phyloP scores from a whole-genome alignment of 2,329 filamentous ascomycete species.

The Rutstroemia sp. region DNA sequence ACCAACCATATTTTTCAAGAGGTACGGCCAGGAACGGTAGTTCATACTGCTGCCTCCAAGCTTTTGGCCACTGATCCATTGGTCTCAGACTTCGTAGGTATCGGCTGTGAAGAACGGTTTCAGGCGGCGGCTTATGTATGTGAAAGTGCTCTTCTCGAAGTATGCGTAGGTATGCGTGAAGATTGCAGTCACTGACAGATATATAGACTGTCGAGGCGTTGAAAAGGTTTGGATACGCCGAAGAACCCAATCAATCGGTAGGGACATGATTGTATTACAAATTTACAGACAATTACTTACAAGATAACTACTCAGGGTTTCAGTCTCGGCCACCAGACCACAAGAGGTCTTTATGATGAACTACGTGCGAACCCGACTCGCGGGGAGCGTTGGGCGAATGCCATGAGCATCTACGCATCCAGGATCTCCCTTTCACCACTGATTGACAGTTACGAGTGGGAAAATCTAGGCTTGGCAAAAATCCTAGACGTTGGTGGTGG shows the following conservation, averaged over 20 bases:
- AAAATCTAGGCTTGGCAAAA: constrained; percentile 40
- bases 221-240: neutral
- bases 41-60: constrained; percentile 48
- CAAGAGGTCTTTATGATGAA: constrained; percentile 1
- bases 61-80: constrained; percentile 40
- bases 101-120: constrained; percentile 42
- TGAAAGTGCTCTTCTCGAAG: neutral
- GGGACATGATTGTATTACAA: neutral
- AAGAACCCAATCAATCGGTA: neutral
- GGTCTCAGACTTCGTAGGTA: constrained; percentile 47
- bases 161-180: too few species aligned
- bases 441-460: constrained; percentile 47
- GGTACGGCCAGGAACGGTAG: constrained; percentile 40
- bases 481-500: constrained; percentile 55
- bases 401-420: constrained; percentile 47
- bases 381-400: constrained; percentile 44
- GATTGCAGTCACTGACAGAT: neutral
- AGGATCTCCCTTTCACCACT: constrained; percentile 47
- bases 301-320: neutral
- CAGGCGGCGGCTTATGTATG: constrained; percentile 3
- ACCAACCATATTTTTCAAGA: constrained; percentile 50
- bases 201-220: neutral
- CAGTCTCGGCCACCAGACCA: constrained; percentile 1
- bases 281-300: neutral
- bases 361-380: constrained; percentile 19